Base-by-base conservation (phyloP, 805 yeast species). In the Starmerella apicola region DNA sequence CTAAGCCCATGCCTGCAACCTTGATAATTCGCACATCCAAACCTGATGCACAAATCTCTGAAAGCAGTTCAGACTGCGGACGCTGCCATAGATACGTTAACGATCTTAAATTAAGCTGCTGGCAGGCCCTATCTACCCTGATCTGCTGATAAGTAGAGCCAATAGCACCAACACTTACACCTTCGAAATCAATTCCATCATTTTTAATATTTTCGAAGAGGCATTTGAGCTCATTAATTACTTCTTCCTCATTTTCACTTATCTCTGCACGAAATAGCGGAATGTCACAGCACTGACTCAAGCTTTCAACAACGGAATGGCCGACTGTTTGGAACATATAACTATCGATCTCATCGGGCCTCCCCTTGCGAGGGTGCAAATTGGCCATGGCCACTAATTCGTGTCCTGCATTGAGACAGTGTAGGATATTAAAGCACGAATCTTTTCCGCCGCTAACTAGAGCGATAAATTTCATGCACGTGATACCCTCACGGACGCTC, bases 301-400 rank as follows among this genome's bases (percentile, higher is more conserved):
- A 83, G 38, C 64, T 59, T 0, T 71, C 68, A 2, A 91, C 66
- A 3, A 81, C 72, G 46, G 80, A 82, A 58, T 81, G 91, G 0
- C 98, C 98, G 6, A 91, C 97, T 0, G 98, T 91, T 60, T 91
- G 98, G 59, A 82, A 91, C 98, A 91, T 91, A 55, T 79, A 88
- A 39, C 95, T 82, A 57, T 91, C 96, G 39, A 91, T 62, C 58
- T 91, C 98, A 49, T 76, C 78, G 1, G 68, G 67, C 3, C 48
- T 34, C 23, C 36, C 33, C 4, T 27, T 19, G 10, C 26, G 28
- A 1, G 95, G 95, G 52, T 75, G 74, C 45, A 91, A 59, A 53
- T 91, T 91, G 0, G 85, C 97, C 34, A 88, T 60, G 1, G 95
- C 95, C 0, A 73, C 73, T 5, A 91, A 63, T 51, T 82, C 81